Evolutionary conservation across 257 asterid genomes (phyloP).

Genomic region (Nemophila menziesii): DNA sequence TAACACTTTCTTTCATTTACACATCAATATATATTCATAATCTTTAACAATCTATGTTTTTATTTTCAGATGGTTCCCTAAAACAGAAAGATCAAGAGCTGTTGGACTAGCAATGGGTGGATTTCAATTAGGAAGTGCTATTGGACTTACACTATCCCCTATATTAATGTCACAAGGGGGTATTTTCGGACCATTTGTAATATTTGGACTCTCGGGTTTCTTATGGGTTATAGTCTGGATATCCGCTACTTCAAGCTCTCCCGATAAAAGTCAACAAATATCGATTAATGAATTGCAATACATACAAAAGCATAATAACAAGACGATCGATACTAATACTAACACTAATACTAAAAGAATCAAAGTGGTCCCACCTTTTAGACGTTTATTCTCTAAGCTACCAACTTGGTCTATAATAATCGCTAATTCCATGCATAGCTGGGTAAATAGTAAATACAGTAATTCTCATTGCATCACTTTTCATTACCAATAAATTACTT

Average conservation of each 20-base stretch:
- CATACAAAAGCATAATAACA: conserved; percentile 61
- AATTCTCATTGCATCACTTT: background rate
- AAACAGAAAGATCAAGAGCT: conserved; percentile 86
- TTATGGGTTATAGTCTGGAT: conserved; percentile 95
- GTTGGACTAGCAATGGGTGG: conserved; percentile 99
- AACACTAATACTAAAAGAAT: conserved; percentile 26
- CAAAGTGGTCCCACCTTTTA: conserved; percentile 68
- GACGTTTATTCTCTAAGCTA: conserved; percentile 71
- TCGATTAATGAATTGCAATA: conserved; percentile 60
- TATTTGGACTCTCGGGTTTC: conserved; percentile 79
- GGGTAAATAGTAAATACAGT: no score
- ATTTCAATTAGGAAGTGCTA: conserved; percentile 97
- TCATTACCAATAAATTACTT: background rate
- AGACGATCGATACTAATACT: conserved; percentile 24
- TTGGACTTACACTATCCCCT: conserved; percentile 93
- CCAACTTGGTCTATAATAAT: conserved; percentile 93
- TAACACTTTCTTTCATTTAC: background rate
- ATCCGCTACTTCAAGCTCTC: conserved; percentile 83
- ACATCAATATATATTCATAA: background rate
- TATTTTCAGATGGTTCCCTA: conserved; percentile 80
- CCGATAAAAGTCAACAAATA: conserved; percentile 64
- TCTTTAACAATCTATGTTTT: background rate
- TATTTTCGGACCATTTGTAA: conserved; percentile 83
- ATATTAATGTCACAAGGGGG: conserved; percentile 92
- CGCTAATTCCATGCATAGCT: conserved; percentile 98